Evolutionary conservation across 2,329 filamentous ascomycete genomes (phyloP), one percentile per base, ranked within the genome.

Genomic region (Hymenoscyphus linearis): DNA sequence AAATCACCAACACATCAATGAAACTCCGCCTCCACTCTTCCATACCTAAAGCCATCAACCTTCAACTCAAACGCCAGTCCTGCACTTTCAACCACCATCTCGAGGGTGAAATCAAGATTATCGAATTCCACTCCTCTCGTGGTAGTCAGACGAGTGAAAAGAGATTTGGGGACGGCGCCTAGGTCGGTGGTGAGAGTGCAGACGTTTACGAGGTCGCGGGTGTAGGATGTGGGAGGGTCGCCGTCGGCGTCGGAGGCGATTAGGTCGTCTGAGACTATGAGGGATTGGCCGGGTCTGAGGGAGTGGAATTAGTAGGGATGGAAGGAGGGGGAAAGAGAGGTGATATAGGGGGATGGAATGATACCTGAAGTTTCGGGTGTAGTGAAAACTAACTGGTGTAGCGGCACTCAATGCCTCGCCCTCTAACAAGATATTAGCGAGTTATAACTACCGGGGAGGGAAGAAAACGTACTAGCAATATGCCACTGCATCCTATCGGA

Each of bases 401-500:
- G 85, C 78, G n/a, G 89, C 86, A 7, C 88, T 91, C 40, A 93
- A 82, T 40, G 88, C 83, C 67, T 91, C 88, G 61, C 88, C 89
- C 86, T 89, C 65, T 57, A 61, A 7, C 25, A 34, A 9, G 25
- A 44, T 14, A 31, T 57, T 22, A n/a, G 18, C 18, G 7, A 25
- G 50, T 2, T 53, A 31, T 25, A 31, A 16, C 18, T 55, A 52
- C 25, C 61, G 55, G 57, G 27, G 56, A 57, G 56, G 10, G 22
- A 5, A 60, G n/a, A n/a, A 2, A 52, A 60, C 65, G 55, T 64
- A 75, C 87, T 91, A 64, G 85, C 84, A 71, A 92, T 90, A 74
- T 92, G 89, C 90, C 90, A 93, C 75, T 91, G 88, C 88, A 93
- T 92, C 55, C 89, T 81, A 73, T 93, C 88, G 53, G 83, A 86